A percentile compares a stretch with the other conserved stretches of the same genome.
phyloP scores from a whole-genome alignment of 306 rosid genomes.

The Pueraria montana region DNA sequence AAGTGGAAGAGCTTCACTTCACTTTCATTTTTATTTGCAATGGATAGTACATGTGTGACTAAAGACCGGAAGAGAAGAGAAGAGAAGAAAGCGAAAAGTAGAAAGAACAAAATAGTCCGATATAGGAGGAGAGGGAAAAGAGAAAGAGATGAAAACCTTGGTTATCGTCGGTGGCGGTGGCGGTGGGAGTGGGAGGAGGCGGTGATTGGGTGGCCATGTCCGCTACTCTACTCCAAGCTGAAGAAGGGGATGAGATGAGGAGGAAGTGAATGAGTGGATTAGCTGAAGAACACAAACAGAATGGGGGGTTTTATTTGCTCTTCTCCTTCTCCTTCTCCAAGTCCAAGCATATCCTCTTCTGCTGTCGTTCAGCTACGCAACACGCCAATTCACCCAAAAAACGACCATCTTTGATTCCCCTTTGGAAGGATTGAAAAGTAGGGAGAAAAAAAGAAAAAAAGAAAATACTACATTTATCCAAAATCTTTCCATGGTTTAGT shows the following conservation, averaged over 20 bases:
- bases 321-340: background rate
- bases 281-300: background rate
- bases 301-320: background rate
- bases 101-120: conserved; percentile 39
- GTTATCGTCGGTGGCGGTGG: conserved; percentile 53
- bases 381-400: background rate
- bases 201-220: conserved; percentile 65
- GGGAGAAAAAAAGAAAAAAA: too few relatives aligned
- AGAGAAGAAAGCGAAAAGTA: background rate
- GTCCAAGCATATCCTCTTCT: background rate
- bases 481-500: too few relatives aligned
- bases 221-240: conserved; percentile 34
- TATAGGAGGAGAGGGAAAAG: too few relatives aligned
- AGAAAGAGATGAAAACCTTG: conserved; percentile 53
- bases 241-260: background rate
- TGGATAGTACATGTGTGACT: background rate
- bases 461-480: too few relatives aligned
- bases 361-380: background rate
- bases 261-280: conserved; percentile 8
- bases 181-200: conserved; percentile 48
- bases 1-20: background rate
- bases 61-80: background rate
- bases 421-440: too few relatives aligned
- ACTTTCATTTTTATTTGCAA: background rate
- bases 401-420: background rate